Conservation (phyloP, 192 early-diverging fungal species). For the Backusella westeae region DNA sequence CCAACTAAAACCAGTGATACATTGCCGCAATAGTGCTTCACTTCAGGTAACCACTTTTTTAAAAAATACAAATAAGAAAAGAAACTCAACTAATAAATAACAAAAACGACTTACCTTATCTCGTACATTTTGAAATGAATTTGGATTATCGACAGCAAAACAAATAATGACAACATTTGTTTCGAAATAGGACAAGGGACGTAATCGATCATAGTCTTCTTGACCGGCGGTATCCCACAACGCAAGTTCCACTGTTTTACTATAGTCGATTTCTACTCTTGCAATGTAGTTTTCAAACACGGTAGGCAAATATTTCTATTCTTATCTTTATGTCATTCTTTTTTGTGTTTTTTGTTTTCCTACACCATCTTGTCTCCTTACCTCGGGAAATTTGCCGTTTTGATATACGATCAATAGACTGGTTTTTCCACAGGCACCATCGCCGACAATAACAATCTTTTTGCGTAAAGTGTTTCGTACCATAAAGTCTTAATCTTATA, state of each 20-base stretch:
- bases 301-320: slow-evolving; percentile 19
- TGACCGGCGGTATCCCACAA: slow-evolving; percentile 20
- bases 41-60: slow-evolving; percentile 5
- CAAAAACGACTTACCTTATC: slow-evolving; percentile 3
- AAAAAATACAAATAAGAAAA: not conserved
- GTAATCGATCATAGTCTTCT: slow-evolving; percentile 12
- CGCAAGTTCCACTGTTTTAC: slow-evolving; percentile 10
- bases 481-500: not conserved
- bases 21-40: slow-evolving; percentile 10
- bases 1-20: not conserved
- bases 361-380: not conserved
- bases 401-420: slow-evolving; percentile 15
- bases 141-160: slow-evolving; percentile 10
- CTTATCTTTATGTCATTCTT: slow-evolving; percentile 12
- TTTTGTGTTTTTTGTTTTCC: not conserved
- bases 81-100: too few species aligned
- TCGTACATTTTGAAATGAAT: slow-evolving; percentile 16
- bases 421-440: not conserved
- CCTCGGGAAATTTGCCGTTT: slow-evolving; percentile 15
- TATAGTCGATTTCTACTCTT: slow-evolving; percentile 15
- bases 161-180: slow-evolving; percentile 9
- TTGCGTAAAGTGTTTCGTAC: slow-evolving; percentile 8
- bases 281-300: slow-evolving; percentile 21
- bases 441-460: slow-evolving; percentile 10
- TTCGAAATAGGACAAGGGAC: slow-evolving; percentile 13